Evolutionary conservation across 305 asterid species (phyloP), one percentile per base, ranked within the genome.

Genomic region (Rubia tinctorum): DNA sequence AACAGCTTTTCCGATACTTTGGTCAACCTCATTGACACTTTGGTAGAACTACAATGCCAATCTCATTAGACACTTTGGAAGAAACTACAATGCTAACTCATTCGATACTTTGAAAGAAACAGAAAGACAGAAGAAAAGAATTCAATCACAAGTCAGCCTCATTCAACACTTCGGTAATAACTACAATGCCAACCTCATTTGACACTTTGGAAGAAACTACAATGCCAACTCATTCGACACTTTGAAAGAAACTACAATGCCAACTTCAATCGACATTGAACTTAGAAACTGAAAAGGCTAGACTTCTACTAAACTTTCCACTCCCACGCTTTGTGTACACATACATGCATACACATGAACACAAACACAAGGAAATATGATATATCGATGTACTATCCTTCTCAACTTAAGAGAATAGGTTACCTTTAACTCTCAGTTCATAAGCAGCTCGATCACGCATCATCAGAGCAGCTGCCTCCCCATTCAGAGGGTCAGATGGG

Each of bases 391-490:
- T 45, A 45, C 5, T 45, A 45, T 45, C 51, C 13, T 8, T 58
- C 7, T 34, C 39, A 34, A 34, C 2, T 25, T 18, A 27, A 8
- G 60, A 58, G 6, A 27, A 11, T 4, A 47, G 34, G 64, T 20
- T 84, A 93, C 98, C 98, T 93, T 89, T 91, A 73, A 93, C 98
- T 80, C 81, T 82, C 69, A 73, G 93, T 14, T 93, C 97, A 53
- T 91, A 93, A 22, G 93, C 88, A 78, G 87, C 40, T 73, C 86
- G 82, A 75, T 93, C 97, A 37, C 97, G 96, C 92, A 86, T 85
- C 98, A 91, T 84, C 44, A 93, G 74, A 73, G 97, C 93, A 51
- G 96, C 98, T 64, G 98, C 98, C 82, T 93, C 97, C 65, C 96
- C 94, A 71, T 93, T 93, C 86, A 93, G 80, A 7, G 98, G 98